phyloP scores from a whole-genome alignment of 2,329 filamentous ascomycete genomes.

The Fusarium sp. region DNA sequence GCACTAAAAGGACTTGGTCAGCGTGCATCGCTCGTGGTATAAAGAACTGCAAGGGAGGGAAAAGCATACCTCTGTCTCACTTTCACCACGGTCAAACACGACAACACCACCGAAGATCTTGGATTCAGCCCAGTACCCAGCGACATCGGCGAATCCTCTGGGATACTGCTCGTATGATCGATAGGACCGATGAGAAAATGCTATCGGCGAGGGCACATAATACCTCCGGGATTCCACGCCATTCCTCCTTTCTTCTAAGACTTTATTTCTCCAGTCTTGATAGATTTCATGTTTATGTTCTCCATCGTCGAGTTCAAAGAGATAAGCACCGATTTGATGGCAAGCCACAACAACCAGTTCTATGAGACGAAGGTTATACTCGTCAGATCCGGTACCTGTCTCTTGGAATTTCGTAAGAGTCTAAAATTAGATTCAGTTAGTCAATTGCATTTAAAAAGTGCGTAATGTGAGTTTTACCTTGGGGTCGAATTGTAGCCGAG shows the following conservation, averaged over 20 bases:
- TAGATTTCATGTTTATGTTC: constrained; percentile 15
- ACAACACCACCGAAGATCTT: constrained; percentile 18
- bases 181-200: constrained; percentile 16
- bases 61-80: not conserved
- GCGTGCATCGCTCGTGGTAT: rapidly evolving
- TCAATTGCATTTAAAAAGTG: too few species aligned
- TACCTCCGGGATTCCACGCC: not conserved
- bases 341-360: constrained; percentile 9
- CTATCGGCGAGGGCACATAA: not conserved
- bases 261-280: not conserved
- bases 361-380: not conserved
- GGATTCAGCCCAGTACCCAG: constrained; percentile 26
- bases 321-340: constrained; percentile 24
- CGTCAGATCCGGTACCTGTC: not conserved
- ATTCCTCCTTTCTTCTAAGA: not conserved
- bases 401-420: not conserved
- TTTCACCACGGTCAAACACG: constrained; percentile 19
- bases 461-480: not conserved
- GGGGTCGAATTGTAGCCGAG: rapidly evolving
- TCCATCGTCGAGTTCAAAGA: constrained; percentile 10
- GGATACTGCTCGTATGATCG: constrained; percentile 16
- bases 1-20: not conserved
- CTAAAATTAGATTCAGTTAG: too few species aligned
- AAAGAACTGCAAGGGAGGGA: rapidly evolving
- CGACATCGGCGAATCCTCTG: not conserved